phyloP scores from a whole-genome alignment of 2,329 filamentous ascomycete species.

The Pestalotiopsis sp. region DNA sequence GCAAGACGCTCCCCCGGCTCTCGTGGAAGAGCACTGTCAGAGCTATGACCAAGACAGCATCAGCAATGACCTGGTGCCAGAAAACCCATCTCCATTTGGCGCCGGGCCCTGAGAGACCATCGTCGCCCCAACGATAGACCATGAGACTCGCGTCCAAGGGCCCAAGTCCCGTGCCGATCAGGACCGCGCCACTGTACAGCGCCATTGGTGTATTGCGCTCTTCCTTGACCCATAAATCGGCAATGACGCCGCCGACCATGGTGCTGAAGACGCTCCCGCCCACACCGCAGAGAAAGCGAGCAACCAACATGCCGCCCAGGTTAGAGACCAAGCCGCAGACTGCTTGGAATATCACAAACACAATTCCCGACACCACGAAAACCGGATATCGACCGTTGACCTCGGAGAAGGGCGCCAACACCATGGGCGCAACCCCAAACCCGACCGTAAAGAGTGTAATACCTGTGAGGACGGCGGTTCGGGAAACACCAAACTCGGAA shows the following conservation, averaged over 20 bases:
- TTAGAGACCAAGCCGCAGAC: constrained; percentile 72
- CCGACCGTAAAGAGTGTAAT: constrained; percentile 83
- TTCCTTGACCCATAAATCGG: constrained; percentile 78
- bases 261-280: constrained; percentile 80
- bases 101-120: constrained; percentile 25
- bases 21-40: constrained; percentile 76
- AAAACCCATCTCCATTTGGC: constrained; percentile 81
- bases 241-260: constrained; percentile 90
- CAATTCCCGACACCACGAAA: constrained; percentile 71
- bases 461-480: constrained; percentile 68
- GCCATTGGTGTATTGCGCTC: constrained; percentile 90
- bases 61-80: constrained; percentile 78
- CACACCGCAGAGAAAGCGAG: constrained; percentile 76
- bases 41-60: constrained; percentile 62
- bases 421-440: constrained; percentile 82
- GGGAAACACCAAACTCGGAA: constrained; percentile 64
- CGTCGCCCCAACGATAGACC: constrained; percentile 55
- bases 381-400: constrained; percentile 85
- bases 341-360: constrained; percentile 73
- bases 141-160: constrained; percentile 74
- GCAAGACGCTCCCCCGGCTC: constrained; percentile 77
- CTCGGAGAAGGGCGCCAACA: constrained; percentile 81
- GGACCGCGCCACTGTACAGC: constrained; percentile 76
- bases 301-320: constrained; percentile 73
- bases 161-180: constrained; percentile 79